Base-by-base conservation (phyloP, 345 rosid species). In the Pelargonium nanum region DNA sequence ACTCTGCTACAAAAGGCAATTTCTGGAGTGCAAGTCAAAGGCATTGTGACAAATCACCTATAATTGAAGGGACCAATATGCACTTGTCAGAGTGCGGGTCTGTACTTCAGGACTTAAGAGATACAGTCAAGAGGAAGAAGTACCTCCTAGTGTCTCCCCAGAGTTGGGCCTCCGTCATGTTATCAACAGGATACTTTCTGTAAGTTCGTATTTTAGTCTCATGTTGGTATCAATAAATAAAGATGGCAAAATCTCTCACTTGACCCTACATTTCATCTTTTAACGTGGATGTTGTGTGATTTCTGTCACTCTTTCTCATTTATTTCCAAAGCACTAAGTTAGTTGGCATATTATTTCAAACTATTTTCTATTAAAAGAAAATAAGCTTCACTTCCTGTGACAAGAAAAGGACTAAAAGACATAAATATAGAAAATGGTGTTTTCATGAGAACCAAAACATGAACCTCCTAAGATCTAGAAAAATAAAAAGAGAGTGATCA, bases 81-180 rank as follows among this genome's bases (percentile, higher is more conserved):
- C 55, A 40, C 6, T 55, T 32, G 4, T 56, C 59, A 34, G 48
- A 7, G 56, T 64, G 56, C 65, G 62, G 62, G 40, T 32, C 65
- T 56, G 16, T 51, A 26, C n/a, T n/a, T n/a, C 67, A 51, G 32
- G 58, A 58, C 24, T 40, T 45, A 60, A 75, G 67, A 75, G 67
- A 55, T 72, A 68, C 66, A 22, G 67, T 55, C 69, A 64, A 56
- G 66, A 44, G 65, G 72, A 57, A 26, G 71, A 67, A 72, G 26
- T 59, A 53, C 64, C 66, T 72, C 52, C 51, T 40, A 44, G 53
- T 60, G 70, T 70, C 65, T 56, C 63, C 81, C 22, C 34, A 50
- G 54, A 52, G 40, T 64, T 34, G 55, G 34, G 68, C 58, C 60
- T 19, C 58, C 32, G 58, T 67, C 73, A 69, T 72, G 74, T 64